phyloP scores from a whole-genome alignment of 2,329 filamentous ascomycete species.

The Coniochaeta sp. region DNA sequence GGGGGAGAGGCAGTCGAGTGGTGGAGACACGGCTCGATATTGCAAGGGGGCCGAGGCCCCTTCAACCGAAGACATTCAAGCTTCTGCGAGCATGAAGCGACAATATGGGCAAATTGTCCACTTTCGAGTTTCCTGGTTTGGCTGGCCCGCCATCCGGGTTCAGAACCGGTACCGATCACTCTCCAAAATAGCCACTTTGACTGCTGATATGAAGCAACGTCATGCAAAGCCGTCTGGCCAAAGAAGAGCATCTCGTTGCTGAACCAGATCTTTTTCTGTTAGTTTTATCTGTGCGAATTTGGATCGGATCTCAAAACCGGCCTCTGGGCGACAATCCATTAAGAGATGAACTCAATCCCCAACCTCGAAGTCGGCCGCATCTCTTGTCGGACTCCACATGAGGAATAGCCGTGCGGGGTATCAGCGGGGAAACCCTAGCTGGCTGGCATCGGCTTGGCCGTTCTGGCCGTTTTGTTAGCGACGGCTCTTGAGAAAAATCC shows the following conservation, averaged over 20 bases:
- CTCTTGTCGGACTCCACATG: background rate
- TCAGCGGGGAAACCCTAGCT: background rate
- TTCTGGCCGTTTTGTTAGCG: background rate
- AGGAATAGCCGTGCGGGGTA: background rate
- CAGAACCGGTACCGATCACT: background rate
- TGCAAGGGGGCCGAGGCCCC: background rate
- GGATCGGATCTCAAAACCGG: background rate
- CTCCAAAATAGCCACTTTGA: background rate
- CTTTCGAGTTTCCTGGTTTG: slow-evolving; percentile 1
- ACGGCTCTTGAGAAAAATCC: background rate
- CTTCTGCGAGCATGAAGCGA: background rate
- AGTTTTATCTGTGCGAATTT: background rate
- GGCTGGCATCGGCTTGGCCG: background rate
- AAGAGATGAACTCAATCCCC: background rate
- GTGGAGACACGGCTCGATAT: slow-evolving; percentile 3
- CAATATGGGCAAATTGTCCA: slow-evolving; percentile 1
- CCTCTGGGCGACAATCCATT: background rate
- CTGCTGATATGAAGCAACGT: background rate
- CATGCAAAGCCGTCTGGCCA: background rate
- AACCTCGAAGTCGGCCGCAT: background rate
- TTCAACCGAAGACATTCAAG: background rate
- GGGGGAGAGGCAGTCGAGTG: background rate
- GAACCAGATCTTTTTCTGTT: background rate
- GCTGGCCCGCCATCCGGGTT: background rate
- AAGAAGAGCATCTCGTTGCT: background rate